Percentiles rank a stretch among this genome's conserved stretches.
Evolutionary conservation across 2,329 filamentous ascomycete genomes (phyloP).

Genomic region (Sclerotiophoma versabilis): DNA sequence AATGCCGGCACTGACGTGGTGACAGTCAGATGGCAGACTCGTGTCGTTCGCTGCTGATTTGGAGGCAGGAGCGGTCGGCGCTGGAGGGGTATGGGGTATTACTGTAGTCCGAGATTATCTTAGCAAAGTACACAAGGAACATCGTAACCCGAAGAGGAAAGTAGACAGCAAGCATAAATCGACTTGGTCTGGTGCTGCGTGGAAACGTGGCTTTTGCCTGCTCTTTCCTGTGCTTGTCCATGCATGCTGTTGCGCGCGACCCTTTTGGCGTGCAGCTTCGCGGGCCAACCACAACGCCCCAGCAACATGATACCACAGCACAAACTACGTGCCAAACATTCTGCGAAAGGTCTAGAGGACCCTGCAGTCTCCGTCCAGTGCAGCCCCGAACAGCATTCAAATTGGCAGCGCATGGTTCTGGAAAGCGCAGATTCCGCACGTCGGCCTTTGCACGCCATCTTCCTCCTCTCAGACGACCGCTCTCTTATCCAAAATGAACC

Average conservation of each 20-base stretch:
- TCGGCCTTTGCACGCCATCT: neutral
- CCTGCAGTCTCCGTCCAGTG: neutral
- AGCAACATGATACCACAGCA: neutral
- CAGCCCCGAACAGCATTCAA: neutral
- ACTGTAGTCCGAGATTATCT: slow-evolving; percentile 31
- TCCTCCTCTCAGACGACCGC: neutral
- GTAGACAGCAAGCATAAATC: neutral
- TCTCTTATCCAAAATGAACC: neutral
- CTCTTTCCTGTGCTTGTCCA: slow-evolving; percentile 4
- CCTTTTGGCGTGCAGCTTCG: neutral
- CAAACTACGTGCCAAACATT: neutral
- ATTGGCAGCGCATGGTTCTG: neutral
- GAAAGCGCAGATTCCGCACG: neutral
- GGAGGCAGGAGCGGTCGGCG: slow-evolving; percentile 28
- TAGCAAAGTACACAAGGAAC: slow-evolving; percentile 24
- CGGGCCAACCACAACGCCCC: neutral
- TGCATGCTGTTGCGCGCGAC: slow-evolving; percentile 4
- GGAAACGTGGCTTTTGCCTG: neutral
- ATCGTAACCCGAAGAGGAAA: neutral
- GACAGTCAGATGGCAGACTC: slow-evolving; percentile 24
- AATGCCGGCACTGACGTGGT: slow-evolving; percentile 16
- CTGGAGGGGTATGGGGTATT: slow-evolving; percentile 34
- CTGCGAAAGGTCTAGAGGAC: neutral
- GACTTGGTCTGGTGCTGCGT: neutral
- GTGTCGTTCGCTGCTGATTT: slow-evolving; percentile 23